Base-by-base conservation (phyloP, 495 filamentous ascomycete species). In the Elaphomyces granulatus region DNA sequence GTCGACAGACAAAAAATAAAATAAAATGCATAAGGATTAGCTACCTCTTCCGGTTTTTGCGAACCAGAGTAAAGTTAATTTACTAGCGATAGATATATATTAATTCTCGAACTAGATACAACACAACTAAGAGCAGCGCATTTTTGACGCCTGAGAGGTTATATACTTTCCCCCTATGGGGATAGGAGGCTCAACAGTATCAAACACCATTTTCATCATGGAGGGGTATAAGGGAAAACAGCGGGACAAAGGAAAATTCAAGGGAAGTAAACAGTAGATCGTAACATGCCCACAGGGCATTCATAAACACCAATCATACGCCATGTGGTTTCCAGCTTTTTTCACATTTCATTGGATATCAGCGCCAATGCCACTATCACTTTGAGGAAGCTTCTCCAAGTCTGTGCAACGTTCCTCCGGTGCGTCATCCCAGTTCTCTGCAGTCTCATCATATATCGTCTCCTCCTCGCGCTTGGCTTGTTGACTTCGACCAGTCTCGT, bases 391-490 rank as follows among this genome's bases (percentile, higher is more conserved):
- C 23, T 6, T 6, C 23, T 28, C 23, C 12, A 28, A 6, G 6
- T 28, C 23, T 12, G 23, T 12, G 23, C 12, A 28, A 6, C 23
- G 23, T 6, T 28, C 23, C 12, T 28, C 23, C 6, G 23, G 23
- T 6, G 12, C 23, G 23, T 12, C 23, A 28, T 28, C 23, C 23
- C 23, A 28, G 23, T 28, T 28, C 12, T 28, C 23, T 12, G 6
- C 12, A 12, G 12, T 12, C 12, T 12, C 23, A 28, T 28, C 23
- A 6, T 6, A 12, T 12, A 28, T 12, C 6, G 23, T 40, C 19
- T 46, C 46, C 17, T 64, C 56, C 34, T 55, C 51, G 32, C 55
- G 49, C 20, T 40, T 17, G 6, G 42, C 36, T 17, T 37, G 23
- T 16, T 58, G 23, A 48, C 23, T 32, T 49, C n/a, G n/a, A n/a